Evolutionary conservation across 257 asterid species (phyloP).

Genomic region (Nemophila menziesii): DNA sequence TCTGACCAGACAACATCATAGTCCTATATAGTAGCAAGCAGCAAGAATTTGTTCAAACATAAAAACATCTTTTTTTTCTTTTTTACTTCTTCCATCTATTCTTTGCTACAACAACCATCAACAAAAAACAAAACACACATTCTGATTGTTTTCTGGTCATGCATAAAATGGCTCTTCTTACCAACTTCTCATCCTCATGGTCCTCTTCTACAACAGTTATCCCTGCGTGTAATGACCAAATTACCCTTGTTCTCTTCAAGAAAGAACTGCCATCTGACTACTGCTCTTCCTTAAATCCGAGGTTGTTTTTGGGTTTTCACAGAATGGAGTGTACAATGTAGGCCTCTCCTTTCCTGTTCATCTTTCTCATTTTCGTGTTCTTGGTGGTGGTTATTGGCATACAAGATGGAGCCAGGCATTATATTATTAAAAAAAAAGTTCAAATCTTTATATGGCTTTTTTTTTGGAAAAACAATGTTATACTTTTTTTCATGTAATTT

Average conservation of each 20-base stretch:
- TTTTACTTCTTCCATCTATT: neutral
- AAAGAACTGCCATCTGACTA: conserved; percentile 25
- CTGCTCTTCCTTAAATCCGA: conserved; percentile 28
- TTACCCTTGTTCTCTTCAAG: conserved; percentile 31
- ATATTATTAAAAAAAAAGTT: conserved; percentile 17
- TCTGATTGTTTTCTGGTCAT: neutral
- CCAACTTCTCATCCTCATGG: neutral
- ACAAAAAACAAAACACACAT: neutral
- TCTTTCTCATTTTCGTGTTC: conserved; percentile 16
- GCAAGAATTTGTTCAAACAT: neutral
- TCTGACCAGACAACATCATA: neutral
- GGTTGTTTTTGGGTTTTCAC: conserved; percentile 33
- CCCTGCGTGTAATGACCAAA: conserved; percentile 24
- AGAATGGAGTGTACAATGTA: conserved; percentile 34
- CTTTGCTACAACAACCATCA: neutral
- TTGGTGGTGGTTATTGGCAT: conserved; percentile 56
- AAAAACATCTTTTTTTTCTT: neutral
- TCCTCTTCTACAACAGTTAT: neutral
- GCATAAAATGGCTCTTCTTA: conserved; percentile 2
- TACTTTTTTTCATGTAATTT: conserved; percentile 3
- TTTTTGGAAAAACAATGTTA: neutral
- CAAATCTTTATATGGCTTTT: conserved; percentile 8
- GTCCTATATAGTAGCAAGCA: neutral
- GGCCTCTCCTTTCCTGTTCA: conserved; percentile 12
- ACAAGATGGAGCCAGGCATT: conserved; percentile 88